These are phyloP conservation scores for Xylaria arbuscula DNA, from an alignment of 2,329 filamentous ascomycete genomes.

Conservation along the genomic window DNA sequence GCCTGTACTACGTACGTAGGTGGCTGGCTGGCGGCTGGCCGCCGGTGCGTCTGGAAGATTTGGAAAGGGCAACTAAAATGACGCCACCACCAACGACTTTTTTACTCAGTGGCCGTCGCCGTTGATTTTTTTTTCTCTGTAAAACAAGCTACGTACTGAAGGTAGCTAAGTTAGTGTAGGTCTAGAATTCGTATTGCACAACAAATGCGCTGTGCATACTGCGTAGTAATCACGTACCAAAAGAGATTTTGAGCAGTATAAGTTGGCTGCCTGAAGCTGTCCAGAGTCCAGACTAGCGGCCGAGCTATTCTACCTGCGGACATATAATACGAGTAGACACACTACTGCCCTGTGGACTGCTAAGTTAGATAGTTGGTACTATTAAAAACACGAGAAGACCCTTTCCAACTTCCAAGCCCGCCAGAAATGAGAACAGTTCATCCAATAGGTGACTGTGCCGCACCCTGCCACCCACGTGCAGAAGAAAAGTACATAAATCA, in stretches of 20 bases:
- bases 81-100: conserved; percentile 5
- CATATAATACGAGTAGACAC: background rate
- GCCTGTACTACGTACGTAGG: conserved; percentile 5
- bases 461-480: conserved; percentile 27
- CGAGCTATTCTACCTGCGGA: background rate
- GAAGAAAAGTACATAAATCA: no score
- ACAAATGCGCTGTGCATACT: background rate
- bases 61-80: conserved; percentile 18
- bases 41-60: conserved; percentile 1
- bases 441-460: background rate
- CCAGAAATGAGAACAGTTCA: background rate
- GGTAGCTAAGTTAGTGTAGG: no score
- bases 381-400: background rate
- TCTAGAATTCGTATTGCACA: background rate
- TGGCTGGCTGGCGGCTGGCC: conserved; percentile 6
- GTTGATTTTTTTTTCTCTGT: conserved; percentile 5
- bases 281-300: background rate
- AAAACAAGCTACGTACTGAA: no score
- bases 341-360: no score
- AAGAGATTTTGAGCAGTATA: background rate
- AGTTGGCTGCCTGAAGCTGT: background rate
- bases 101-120: background rate
- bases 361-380: background rate
- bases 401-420: background rate
- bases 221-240: conserved; percentile 6